Evolutionary conservation across 2,329 filamentous ascomycete species (phyloP).

Genomic region (Trichoderma asperellum): DNA sequence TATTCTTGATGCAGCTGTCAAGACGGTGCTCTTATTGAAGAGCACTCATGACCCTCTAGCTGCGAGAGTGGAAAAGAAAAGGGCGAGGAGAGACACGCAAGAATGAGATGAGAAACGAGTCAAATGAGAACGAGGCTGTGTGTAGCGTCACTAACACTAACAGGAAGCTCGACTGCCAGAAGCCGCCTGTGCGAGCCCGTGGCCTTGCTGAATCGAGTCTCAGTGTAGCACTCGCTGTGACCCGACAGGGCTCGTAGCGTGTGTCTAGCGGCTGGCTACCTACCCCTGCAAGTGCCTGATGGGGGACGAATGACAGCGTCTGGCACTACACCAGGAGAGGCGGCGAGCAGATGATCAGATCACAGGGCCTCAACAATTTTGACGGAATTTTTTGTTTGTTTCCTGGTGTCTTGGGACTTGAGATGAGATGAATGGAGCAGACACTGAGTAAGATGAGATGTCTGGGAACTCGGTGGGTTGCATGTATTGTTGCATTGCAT

Average conservation of each 20-base stretch:
- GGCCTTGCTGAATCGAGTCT: background rate
- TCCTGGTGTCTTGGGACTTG: background rate
- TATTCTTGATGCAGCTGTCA: background rate
- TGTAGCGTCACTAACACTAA: background rate
- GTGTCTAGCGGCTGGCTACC: background rate
- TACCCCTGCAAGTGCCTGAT: background rate
- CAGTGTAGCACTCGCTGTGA: background rate
- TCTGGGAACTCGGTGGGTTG: too few relatives aligned
- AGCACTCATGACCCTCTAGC: background rate
- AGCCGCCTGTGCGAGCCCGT: too few relatives aligned
- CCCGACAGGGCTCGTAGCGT: background rate
- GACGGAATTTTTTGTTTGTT: background rate
- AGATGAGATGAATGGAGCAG: background rate
- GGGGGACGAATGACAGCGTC: background rate
- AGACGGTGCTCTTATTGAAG: background rate
- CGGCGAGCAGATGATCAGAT: background rate
- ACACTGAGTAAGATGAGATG: background rate
- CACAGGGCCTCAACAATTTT: background rate
- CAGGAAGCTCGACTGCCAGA: background rate
- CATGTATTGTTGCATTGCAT: too few relatives aligned
- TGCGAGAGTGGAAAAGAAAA: background rate
- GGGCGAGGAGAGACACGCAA: background rate
- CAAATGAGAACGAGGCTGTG: background rate
- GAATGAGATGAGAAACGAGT: background rate
- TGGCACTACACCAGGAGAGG: background rate